A percentile compares a stretch with the other conserved stretches of the same genome.
Conservation (phyloP, 768 basidiomycete species). For the Agrocybe praecox region DNA sequence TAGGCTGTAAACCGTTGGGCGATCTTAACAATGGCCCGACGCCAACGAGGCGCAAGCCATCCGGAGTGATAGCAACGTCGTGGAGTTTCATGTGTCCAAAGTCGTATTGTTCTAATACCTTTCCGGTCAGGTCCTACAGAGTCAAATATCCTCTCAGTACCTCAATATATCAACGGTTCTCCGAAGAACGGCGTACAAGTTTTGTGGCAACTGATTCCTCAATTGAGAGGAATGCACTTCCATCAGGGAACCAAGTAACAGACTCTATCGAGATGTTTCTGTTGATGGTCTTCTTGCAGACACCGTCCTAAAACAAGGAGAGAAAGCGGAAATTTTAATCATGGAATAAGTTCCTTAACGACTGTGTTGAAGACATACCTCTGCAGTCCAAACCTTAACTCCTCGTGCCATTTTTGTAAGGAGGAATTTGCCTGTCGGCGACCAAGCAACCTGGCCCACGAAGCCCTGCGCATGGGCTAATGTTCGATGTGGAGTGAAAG, state of each 20-base stretch:
- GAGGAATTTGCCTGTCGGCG: conserved; percentile 61
- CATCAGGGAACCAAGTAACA: conserved; percentile 68
- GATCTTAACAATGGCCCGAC: conserved; percentile 72
- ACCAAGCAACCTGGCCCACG: conserved; percentile 80
- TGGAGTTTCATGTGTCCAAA: conserved; percentile 67
- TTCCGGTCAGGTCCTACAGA: conserved; percentile 58
- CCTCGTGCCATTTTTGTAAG: conserved; percentile 66
- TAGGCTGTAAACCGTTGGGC: conserved; percentile 63
- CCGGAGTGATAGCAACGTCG: conserved; percentile 72
- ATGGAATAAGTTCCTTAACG: not conserved
- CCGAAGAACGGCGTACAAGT: conserved; percentile 46
- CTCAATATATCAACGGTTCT: not conserved
- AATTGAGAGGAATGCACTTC: conserved; percentile 71
- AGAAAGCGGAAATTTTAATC: not conserved
- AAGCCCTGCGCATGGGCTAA: conserved; percentile 74
- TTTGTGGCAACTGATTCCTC: conserved; percentile 65
- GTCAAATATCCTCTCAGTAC: conserved; percentile 3
- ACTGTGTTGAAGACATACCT: conserved; percentile 39
- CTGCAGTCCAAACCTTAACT: conserved; percentile 73
- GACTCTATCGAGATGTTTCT: conserved; percentile 58
- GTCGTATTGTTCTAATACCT: conserved; percentile 59
- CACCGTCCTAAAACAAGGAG: conserved; percentile 54
- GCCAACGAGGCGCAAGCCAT: conserved; percentile 62
- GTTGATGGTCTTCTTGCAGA: conserved; percentile 67
- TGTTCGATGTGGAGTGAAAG: conserved; percentile 59